phyloP scores from a whole-genome alignment of 352 stramenopile species.

The Pythium pectinolyticum region DNA sequence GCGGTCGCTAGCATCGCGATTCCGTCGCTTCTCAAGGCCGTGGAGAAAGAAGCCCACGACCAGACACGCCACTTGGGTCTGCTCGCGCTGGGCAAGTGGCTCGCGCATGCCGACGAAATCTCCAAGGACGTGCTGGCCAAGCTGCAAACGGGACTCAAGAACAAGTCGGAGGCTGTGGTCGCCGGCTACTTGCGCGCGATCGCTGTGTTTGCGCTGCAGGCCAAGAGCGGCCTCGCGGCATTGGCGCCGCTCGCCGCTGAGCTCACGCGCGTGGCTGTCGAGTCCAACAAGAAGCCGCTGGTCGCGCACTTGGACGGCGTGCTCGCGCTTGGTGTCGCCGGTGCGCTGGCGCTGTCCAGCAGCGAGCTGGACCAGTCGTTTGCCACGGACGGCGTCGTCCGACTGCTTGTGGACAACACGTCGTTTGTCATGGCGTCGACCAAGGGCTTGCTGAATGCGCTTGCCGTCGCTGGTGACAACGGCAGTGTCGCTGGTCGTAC shows the following conservation, averaged over 20 bases:
- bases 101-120: constrained; percentile 57
- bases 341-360: constrained; percentile 52
- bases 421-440: constrained; percentile 58
- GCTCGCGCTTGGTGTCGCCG: constrained; percentile 62
- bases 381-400: constrained; percentile 46
- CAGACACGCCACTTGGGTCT: constrained; percentile 72
- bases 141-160: constrained; percentile 59
- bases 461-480: constrained; percentile 23
- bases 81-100: constrained; percentile 74
- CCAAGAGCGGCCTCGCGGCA: constrained; percentile 28
- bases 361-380: constrained; percentile 63
- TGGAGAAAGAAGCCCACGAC: constrained; percentile 85
- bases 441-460: constrained; percentile 35
- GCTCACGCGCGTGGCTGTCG: constrained; percentile 53
- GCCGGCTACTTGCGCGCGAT: constrained; percentile 64
- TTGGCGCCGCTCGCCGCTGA: constrained; percentile 57
- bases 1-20: constrained; percentile 49
- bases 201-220: constrained; percentile 42
- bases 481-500: constrained; percentile 27
- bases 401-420: constrained; percentile 42
- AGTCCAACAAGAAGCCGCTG: constrained; percentile 79
- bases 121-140: constrained; percentile 37
- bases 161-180: constrained; percentile 73
- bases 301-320: constrained; percentile 75
- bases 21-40: constrained; percentile 61